These are phyloP conservation scores for Saccharomycopsis fermentans DNA, from an alignment of 805 yeast species.

Conservation along the genomic window DNA sequence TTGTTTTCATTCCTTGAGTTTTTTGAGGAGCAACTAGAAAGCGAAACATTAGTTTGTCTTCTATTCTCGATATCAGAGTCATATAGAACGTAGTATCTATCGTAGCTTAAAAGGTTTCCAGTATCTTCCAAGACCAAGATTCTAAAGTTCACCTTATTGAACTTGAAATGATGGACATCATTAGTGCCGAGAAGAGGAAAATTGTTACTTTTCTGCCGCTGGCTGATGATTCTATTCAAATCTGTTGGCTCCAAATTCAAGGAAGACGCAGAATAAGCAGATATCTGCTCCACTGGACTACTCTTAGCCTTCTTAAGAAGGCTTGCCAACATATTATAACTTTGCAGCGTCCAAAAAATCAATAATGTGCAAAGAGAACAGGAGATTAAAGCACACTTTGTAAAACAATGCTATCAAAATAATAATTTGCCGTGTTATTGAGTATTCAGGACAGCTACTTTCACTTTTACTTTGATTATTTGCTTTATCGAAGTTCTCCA, in stretches of 20 bases:
- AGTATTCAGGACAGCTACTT: too few relatives aligned
- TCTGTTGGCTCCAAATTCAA: conserved; percentile 6
- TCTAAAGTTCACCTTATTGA: conserved; percentile 11
- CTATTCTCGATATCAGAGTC: conserved; percentile 15
- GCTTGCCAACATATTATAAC: conserved; percentile 10
- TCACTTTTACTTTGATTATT: too few relatives aligned
- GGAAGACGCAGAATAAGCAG: conserved; percentile 12
- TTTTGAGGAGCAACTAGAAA: neutral
- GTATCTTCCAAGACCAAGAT: conserved; percentile 17
- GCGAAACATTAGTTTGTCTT: neutral
- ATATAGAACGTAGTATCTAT: conserved; percentile 15
- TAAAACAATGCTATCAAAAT: too few relatives aligned
- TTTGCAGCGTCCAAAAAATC: too few relatives aligned
- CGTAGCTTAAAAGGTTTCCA: conserved; percentile 8
- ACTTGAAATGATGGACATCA: conserved; percentile 4
- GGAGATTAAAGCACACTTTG: too few relatives aligned
- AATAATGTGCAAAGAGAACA: too few relatives aligned
- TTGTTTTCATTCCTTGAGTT: neutral
- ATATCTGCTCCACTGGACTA: conserved; percentile 13
- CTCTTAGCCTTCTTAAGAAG: conserved; percentile 13
- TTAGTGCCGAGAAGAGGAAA: conserved; percentile 12
- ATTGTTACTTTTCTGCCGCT: conserved; percentile 3
- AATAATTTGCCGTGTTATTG: too few relatives aligned
- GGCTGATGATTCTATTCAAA: neutral
- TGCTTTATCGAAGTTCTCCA: too few relatives aligned